These are phyloP conservation scores for Limnanthes douglasii DNA, from an alignment of 345 rosid genomes.

Conservation along the genomic window DNA sequence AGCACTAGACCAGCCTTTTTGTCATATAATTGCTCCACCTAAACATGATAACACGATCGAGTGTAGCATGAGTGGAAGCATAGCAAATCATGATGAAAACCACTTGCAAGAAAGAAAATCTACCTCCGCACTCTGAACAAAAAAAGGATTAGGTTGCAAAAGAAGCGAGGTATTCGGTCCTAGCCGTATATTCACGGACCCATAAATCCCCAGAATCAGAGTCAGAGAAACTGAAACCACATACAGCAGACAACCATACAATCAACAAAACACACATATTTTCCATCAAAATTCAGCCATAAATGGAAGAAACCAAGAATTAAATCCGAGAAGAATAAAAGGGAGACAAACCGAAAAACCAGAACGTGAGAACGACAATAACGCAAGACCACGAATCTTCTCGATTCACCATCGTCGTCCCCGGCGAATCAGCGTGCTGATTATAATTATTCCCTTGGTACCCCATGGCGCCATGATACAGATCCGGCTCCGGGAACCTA, in stretches of 20 bases:
- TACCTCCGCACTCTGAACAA: constrained; percentile 76
- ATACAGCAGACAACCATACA: not conserved
- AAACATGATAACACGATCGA: not conserved
- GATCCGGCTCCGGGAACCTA: constrained; percentile 25
- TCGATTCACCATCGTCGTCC: constrained; percentile 15
- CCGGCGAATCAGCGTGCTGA: constrained; percentile 23
- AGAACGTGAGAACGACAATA: constrained; percentile 75
- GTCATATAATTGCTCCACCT: constrained; percentile 60
- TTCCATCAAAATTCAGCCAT: not conserved
- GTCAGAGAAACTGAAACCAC: constrained; percentile 62
- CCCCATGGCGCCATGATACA: constrained; percentile 22
- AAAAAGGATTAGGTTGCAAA: constrained; percentile 50
- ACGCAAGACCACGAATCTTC: constrained; percentile 85
- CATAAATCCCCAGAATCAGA: constrained; percentile 77
- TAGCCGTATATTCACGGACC: constrained; percentile 36
- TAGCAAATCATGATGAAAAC: not conserved
- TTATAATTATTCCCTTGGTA: constrained; percentile 21
- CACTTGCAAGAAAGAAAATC: constrained; percentile 6
- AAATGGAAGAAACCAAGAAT: not conserved
- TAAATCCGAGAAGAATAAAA: not conserved
- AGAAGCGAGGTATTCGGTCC: constrained; percentile 70
- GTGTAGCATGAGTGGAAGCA: not conserved
- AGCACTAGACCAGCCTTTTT: constrained; percentile 30
- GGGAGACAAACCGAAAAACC: constrained; percentile 55
- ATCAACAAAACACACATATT: not conserved